phyloP scores from a whole-genome alignment of 1,139 yeast genomes.

The Sugiyamaella pinicola region DNA sequence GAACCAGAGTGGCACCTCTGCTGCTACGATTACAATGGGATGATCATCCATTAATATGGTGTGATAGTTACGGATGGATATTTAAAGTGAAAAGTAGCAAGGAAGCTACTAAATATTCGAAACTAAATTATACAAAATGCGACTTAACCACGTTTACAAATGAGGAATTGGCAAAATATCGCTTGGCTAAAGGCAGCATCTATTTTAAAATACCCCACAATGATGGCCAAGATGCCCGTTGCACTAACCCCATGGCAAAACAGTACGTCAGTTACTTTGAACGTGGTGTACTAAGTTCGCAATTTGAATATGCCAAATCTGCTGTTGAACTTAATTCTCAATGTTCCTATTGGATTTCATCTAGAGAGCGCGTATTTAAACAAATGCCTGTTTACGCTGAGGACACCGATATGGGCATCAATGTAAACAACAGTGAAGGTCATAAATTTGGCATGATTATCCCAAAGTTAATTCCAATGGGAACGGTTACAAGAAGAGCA shows the following conservation, averaged over 20 bases:
- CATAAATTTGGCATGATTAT: constrained; percentile 65
- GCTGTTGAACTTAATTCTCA: constrained; percentile 75
- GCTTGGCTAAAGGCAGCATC: constrained; percentile 24
- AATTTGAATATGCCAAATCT: constrained; percentile 70
- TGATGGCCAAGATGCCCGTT: constrained; percentile 73
- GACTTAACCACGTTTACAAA: constrained; percentile 45
- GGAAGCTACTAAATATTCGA: constrained; percentile 45
- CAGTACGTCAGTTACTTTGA: constrained; percentile 73
- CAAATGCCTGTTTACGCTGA: constrained; percentile 77
- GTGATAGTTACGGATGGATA: constrained; percentile 83
- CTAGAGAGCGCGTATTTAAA: constrained; percentile 76
- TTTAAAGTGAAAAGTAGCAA: constrained; percentile 54
- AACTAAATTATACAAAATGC: constrained; percentile 55
- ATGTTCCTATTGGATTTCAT: constrained; percentile 92
- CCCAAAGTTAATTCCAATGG: constrained; percentile 89
- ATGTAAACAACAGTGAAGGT: constrained; percentile 28
- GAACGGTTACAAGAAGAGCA: constrained; percentile 93
- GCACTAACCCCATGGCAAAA: constrained; percentile 81
- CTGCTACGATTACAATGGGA: constrained; percentile 84
- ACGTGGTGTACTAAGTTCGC: constrained; percentile 69
- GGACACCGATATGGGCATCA: constrained; percentile 40
- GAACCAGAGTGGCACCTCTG: constrained; percentile 76
- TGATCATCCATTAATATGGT: constrained; percentile 79
- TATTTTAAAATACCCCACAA: constrained; percentile 86
- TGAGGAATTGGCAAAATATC: constrained; percentile 32